Conservation (phyloP, 225 moss, liverwort and hornwort species). For the Polytrichum formosum region DNA sequence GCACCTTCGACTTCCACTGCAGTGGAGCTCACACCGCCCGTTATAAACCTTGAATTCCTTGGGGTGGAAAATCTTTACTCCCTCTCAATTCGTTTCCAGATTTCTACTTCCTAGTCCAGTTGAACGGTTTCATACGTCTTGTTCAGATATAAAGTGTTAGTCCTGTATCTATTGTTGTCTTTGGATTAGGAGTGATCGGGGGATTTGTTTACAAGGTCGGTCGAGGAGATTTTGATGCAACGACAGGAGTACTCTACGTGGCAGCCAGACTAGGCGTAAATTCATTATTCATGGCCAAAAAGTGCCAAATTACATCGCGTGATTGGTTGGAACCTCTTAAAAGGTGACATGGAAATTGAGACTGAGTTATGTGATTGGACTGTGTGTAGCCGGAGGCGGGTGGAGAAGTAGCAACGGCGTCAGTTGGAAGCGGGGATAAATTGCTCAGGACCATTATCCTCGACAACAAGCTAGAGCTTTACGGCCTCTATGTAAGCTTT, state of each 20-base stretch:
- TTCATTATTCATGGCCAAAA: no score
- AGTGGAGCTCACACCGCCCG: conserved; percentile 28
- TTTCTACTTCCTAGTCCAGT: not conserved
- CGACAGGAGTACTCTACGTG: not conserved
- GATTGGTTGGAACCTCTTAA: not conserved
- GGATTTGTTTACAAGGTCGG: not conserved
- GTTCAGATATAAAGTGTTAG: no score
- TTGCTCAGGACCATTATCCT: conserved; percentile 46
- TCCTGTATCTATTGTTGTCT: no score
- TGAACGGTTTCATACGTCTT: not conserved
- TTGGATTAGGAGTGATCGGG: no score
- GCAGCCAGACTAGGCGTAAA: no score
- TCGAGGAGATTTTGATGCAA: not conserved
- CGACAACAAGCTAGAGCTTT: conserved; percentile 54
- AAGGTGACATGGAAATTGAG: no score
- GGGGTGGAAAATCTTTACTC: conserved; percentile 17
- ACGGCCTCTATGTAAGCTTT: conserved; percentile 38
- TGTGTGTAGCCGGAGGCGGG: conserved; percentile 32
- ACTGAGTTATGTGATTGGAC: no score
- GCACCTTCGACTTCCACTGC: conserved; percentile 6
- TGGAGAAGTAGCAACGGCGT: conserved; percentile 27
- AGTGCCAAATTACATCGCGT: not conserved
- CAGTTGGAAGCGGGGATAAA: conserved; percentile 49
- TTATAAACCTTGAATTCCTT: conserved; percentile 37
- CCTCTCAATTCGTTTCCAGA: not conserved